These are phyloP conservation scores for Colletotrichum sp. DNA, from an alignment of 2,329 filamentous ascomycete genomes.

Conservation along the genomic window DNA sequence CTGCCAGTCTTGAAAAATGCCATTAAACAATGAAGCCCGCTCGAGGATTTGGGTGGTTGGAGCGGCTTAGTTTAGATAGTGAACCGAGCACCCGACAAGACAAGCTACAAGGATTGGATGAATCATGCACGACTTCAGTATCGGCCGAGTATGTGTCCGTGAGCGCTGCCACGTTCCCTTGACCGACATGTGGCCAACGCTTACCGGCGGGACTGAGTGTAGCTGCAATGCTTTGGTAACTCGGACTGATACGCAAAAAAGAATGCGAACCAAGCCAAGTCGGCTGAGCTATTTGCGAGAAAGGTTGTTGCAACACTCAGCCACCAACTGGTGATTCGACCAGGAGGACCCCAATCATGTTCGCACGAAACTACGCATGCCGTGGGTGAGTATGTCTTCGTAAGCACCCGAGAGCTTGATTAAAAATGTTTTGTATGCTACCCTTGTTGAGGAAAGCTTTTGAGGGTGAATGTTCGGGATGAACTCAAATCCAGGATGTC, in stretches of 20 bases:
- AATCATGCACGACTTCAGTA: background rate
- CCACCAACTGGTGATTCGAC: background rate
- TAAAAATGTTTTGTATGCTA: background rate
- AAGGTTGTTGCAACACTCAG: background rate
- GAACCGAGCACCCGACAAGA: background rate
- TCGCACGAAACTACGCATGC: background rate
- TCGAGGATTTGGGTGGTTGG: background rate
- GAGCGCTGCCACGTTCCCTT: background rate
- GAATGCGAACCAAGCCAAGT: background rate
- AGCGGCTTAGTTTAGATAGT: background rate
- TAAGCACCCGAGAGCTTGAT: background rate
- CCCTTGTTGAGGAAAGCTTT: background rate
- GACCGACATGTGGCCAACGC: background rate
- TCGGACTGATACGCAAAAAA: background rate
- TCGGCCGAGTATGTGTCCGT: background rate
- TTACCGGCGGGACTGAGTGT: background rate
- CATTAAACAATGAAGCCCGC: background rate
- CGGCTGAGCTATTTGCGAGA: background rate
- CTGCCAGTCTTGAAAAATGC: background rate
- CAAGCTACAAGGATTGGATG: background rate
- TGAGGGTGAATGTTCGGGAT: background rate
- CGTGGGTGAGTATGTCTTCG: background rate
- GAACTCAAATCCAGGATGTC: background rate
- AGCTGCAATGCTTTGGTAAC: background rate
- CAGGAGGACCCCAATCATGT: background rate